phyloP scores from a whole-genome alignment of 1,284 basidiomycete genomes.

The Cutaneotrichosporon cutaneum region DNA sequence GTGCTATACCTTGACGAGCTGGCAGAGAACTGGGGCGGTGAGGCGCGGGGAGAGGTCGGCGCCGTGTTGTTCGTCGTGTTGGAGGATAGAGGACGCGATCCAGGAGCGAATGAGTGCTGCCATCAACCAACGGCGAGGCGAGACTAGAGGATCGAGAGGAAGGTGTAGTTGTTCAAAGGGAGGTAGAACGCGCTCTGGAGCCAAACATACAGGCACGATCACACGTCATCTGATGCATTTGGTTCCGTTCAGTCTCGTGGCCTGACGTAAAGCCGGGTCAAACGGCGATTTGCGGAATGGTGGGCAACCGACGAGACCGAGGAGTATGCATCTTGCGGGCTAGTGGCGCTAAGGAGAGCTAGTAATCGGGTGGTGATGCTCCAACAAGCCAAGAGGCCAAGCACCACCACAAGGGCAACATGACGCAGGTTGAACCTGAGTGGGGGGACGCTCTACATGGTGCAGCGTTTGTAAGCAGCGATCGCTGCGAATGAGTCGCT shows the following conservation, averaged over 20 bases:
- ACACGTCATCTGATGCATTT: neutral
- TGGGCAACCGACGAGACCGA: neutral
- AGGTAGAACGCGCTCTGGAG: neutral
- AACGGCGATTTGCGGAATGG: neutral
- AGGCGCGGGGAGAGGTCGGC: slow-evolving; percentile 24
- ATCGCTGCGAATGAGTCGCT: too few relatives aligned
- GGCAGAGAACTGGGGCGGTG: slow-evolving; percentile 22
- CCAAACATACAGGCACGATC: neutral
- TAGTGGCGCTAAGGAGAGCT: too few relatives aligned
- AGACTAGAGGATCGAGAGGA: too few relatives aligned
- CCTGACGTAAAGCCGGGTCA: neutral
- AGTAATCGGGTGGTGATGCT: too few relatives aligned
- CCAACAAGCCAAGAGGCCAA: too few relatives aligned
- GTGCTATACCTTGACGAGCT: slow-evolving; percentile 32
- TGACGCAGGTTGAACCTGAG: too few relatives aligned
- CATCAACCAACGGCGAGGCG: slow-evolving; percentile 1
- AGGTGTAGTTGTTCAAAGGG: neutral
- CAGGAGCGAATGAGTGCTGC: slow-evolving; percentile 21
- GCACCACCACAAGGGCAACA: too few relatives aligned
- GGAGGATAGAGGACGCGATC: slow-evolving; percentile 29
- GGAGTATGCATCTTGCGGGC: too few relatives aligned
- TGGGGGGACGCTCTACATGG: too few relatives aligned
- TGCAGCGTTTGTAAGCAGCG: too few relatives aligned
- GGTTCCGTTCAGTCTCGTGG: neutral
- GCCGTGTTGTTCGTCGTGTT: slow-evolving; percentile 36